Conservation (phyloP, 2,329 filamentous ascomycete species). For the Cadophora sp. region DNA sequence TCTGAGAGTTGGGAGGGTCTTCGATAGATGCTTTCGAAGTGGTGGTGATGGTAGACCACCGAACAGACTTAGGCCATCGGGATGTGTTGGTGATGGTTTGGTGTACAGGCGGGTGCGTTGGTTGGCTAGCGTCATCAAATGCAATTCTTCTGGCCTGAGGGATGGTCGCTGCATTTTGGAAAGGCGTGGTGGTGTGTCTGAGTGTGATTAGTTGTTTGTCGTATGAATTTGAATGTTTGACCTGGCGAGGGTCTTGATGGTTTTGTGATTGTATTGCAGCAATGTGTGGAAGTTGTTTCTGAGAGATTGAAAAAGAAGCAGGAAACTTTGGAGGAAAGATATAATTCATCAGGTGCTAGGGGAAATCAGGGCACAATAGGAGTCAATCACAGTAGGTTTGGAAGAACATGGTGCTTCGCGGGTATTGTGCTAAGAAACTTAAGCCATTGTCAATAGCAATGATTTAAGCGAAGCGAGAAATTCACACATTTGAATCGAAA, state of each 20-base stretch:
- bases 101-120: constrained; percentile 11
- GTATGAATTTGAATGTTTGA: not conserved
- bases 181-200: not conserved
- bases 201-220: not conserved
- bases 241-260: not conserved
- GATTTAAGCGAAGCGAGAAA: constrained; percentile 9
- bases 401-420: not conserved
- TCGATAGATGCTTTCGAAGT: not conserved
- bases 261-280: not conserved
- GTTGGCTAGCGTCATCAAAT: not conserved
- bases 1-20: not conserved
- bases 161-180: not conserved
- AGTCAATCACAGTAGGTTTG: not conserved
- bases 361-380: not conserved
- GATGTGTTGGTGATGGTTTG: not conserved
- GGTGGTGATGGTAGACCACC: constrained; percentile 5
- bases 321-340: not conserved
- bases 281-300: constrained; percentile 5
- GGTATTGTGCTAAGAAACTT: not conserved
- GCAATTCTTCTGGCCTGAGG: not conserved
- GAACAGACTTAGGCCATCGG: constrained; percentile 1
- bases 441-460: constrained; percentile 13
- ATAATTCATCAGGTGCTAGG: not conserved
- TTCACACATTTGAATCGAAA: not conserved
- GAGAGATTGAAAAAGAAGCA: not conserved